A percentile compares a stretch with the other conserved stretches of the same genome.
phyloP scores from a whole-genome alignment of 2,329 filamentous ascomycete species.

The Madurella fahalii region DNA sequence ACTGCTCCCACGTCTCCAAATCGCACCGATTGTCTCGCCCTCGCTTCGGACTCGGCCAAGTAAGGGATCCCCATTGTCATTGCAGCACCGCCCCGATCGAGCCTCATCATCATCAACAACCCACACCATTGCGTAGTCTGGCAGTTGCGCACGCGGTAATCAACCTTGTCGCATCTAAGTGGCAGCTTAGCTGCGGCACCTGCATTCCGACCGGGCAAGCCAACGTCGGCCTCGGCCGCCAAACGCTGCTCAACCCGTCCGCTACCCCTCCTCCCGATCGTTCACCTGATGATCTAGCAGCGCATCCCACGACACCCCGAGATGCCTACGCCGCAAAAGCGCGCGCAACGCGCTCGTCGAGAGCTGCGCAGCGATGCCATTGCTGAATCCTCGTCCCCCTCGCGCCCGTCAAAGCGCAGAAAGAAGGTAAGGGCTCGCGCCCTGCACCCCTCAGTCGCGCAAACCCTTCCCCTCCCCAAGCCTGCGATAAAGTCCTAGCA shows the following conservation, averaged over 20 bases:
- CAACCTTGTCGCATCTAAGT: constrained; percentile 13
- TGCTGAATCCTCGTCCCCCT: constrained; percentile 53
- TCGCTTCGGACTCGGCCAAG: not conserved
- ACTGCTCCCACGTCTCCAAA: constrained; percentile 4
- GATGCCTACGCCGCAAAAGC: constrained; percentile 32
- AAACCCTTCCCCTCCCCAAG: not conserved
- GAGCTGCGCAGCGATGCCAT: constrained; percentile 32
- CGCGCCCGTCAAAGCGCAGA: constrained; percentile 60
- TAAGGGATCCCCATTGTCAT: constrained; percentile 1
- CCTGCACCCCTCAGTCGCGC: constrained; percentile 15
- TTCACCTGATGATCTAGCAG: constrained; percentile 18
- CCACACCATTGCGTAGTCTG: not conserved
- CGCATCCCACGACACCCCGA: constrained; percentile 18
- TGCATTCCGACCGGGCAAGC: constrained; percentile 4
- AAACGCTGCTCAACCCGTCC: not conserved
- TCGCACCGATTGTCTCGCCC: constrained; percentile 1
- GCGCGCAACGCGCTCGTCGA: constrained; percentile 31
- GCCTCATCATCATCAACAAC: not conserved
- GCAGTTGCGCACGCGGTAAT: not conserved
- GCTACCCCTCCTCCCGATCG: constrained; percentile 5
- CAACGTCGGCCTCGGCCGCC: constrained; percentile 9
- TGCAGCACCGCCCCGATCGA: not conserved
- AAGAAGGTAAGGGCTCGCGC: constrained; percentile 47
- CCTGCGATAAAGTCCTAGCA: not conserved
- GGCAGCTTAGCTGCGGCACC: constrained; percentile 1